Evolutionary conservation across 257 asterid species (phyloP).

Genomic region (Oldenlandia corymbosa): DNA sequence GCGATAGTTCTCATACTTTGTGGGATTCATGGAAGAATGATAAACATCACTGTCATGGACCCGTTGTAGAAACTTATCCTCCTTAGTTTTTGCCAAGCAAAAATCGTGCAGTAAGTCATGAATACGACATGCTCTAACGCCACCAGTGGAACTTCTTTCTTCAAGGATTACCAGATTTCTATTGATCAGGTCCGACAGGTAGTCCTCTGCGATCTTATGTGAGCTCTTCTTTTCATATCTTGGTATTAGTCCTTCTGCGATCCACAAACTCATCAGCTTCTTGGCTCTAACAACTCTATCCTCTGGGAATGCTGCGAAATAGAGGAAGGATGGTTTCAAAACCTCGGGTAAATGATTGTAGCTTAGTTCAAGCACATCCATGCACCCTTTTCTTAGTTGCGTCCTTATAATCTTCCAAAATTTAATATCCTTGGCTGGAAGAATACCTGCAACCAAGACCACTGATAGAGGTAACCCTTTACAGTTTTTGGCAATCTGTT

Average conservation of each 20-base stretch:
- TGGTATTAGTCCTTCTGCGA: constrained; percentile 16
- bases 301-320: constrained; percentile 10
- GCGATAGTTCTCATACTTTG: background rate
- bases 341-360: constrained; percentile 12
- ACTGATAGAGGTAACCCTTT: constrained; percentile 17
- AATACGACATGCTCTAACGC: constrained; percentile 8
- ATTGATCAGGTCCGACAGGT: constrained; percentile 11
- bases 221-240: background rate
- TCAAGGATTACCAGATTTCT: constrained; percentile 10
- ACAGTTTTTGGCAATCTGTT: constrained; percentile 1
- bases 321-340: constrained; percentile 17
- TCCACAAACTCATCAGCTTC: constrained; percentile 15
- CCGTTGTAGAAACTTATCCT: constrained; percentile 9
- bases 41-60: background rate
- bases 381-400: background rate
- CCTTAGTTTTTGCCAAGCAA: constrained; percentile 13
- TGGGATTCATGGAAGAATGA: background rate
- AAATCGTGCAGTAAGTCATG: constrained; percentile 16
- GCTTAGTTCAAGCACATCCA: constrained; percentile 3
- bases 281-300: background rate
- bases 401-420: constrained; percentile 3
- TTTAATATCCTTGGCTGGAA: background rate
- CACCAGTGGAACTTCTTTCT: constrained; percentile 10
- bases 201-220: background rate
- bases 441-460: constrained; percentile 7